Evolutionary conservation across 176 grass and related monocot species (phyloP), one percentile per base, ranked within the genome.

Genomic region (Raddia distichophylla): DNA sequence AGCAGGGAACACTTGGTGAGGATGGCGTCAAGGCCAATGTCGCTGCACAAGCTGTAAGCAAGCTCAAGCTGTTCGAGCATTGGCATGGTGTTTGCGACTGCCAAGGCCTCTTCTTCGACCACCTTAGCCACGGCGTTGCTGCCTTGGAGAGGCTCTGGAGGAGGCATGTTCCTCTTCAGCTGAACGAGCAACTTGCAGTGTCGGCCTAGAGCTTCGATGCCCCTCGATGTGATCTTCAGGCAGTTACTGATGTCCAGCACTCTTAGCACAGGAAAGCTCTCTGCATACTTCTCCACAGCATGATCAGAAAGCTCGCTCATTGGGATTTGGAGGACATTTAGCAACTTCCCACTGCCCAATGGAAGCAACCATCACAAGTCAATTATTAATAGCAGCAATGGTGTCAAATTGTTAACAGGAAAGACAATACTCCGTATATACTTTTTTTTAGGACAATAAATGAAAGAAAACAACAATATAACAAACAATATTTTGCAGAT

Each of bases 101-200:
- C 73, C 69, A 90, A 11, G 22, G 88, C 85, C 69, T 90, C 85
- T 4, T 74, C 74, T 35, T 87, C 82, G 1, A 75, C 62, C 34
- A 79, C 85, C 17, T 40, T 78, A 50, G 86, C 56, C 17, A 58
- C 17, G 18, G 83, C n/a, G 33, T 74, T 76, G 76, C 48, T 51
- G 12, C 52, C 60, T 32, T 37, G 61, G 15, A 60, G 78, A 64
- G 55, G 19, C 15, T 73, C 72, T 20, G 84, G 76, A 61, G 90
- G 90, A 52, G 84, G 82, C 82, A 86, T 90, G 85, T 83, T 93
- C 79, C 91, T 85, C 85, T 67, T 93, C 78, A 90, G 79, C 27
- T 88, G 78, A 71, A 67, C 49, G 10, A 93, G 83, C 7, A 55
- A 53, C 79, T 83, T 88, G 85, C 88, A 93, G 20, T 83, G 73